Evolutionary conservation across 139 green algal species (phyloP).

Genomic region (Chlorella sp.): DNA sequence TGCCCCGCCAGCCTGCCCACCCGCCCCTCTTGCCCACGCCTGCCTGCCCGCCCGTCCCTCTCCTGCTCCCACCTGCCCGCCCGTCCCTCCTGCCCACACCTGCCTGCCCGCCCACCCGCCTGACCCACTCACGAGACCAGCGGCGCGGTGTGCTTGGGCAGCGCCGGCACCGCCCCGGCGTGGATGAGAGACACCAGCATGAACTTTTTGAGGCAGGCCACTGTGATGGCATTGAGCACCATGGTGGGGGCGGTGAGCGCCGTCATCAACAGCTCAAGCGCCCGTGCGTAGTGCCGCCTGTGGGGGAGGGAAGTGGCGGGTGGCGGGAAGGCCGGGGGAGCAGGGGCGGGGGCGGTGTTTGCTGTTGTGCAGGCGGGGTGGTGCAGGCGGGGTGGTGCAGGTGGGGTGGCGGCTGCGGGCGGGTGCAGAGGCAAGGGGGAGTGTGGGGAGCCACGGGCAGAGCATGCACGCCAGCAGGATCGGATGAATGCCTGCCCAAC

Average conservation of each 20-base stretch:
- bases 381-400: no score
- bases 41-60: not conserved
- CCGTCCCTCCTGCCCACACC: not conserved
- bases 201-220: slow-evolving; percentile 90
- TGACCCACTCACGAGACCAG: slow-evolving; percentile 37
- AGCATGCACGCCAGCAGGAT: not conserved
- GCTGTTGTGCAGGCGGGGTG: not conserved
- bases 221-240: slow-evolving; percentile 84
- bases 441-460: not conserved
- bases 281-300: slow-evolving; percentile 67
- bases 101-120: not conserved
- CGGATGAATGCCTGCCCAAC: not conserved
- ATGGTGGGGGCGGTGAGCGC: slow-evolving; percentile 80
- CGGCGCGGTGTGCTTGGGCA: slow-evolving; percentile 69
- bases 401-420: not conserved
- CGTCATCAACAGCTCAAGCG: slow-evolving; percentile 79
- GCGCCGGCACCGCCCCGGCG: slow-evolving; percentile 39
- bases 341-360: not conserved
- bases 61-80: no score
- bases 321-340: not conserved
- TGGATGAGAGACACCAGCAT: slow-evolving; percentile 86
- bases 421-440: not conserved
- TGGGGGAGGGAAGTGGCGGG: not conserved
- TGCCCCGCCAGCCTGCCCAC: no score
- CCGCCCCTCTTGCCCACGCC: no score